Conservation (phyloP, 2,329 filamentous ascomycete species). For the Helotiales sp. region DNA sequence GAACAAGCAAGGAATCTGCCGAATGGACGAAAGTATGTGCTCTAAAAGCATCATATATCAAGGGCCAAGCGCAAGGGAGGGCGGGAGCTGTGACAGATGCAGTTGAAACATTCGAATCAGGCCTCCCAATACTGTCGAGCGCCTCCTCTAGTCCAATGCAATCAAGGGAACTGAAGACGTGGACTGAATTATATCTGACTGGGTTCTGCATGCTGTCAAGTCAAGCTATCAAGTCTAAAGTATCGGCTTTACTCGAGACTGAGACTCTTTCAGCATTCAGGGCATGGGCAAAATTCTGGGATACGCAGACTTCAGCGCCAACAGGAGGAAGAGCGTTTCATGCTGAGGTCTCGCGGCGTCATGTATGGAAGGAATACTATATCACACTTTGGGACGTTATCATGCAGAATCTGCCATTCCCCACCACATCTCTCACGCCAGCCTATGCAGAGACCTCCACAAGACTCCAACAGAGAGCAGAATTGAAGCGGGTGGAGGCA, state of each 20-base stretch:
- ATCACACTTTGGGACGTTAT: conserved; percentile 77
- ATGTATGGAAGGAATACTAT: conserved; percentile 88
- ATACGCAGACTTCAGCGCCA: conserved; percentile 49
- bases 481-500: conserved; percentile 79
- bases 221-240: conserved; percentile 58
- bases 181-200: conserved; percentile 79
- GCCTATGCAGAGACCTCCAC: conserved; percentile 56
- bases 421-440: conserved; percentile 49
- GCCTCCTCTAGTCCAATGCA: conserved; percentile 57
- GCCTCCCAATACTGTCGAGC: conserved; percentile 65
- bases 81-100: conserved; percentile 60
- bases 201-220: conserved; percentile 75
- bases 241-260: conserved; percentile 56
- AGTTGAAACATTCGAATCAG: conserved; percentile 67
- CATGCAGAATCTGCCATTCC: conserved; percentile 66
- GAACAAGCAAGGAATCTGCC: conserved; percentile 56
- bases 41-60: conserved; percentile 78
- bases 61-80: conserved; percentile 65
- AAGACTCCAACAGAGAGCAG: conserved; percentile 69
- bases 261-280: conserved; percentile 63
- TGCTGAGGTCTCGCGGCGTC: conserved; percentile 64
- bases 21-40: conserved; percentile 85
- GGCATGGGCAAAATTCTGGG: conserved; percentile 75
- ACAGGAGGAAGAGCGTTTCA: conserved; percentile 62
- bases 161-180: conserved; percentile 71